Base-by-base conservation (phyloP, 164 flowering plant species). In the Umbellularia californica region DNA sequence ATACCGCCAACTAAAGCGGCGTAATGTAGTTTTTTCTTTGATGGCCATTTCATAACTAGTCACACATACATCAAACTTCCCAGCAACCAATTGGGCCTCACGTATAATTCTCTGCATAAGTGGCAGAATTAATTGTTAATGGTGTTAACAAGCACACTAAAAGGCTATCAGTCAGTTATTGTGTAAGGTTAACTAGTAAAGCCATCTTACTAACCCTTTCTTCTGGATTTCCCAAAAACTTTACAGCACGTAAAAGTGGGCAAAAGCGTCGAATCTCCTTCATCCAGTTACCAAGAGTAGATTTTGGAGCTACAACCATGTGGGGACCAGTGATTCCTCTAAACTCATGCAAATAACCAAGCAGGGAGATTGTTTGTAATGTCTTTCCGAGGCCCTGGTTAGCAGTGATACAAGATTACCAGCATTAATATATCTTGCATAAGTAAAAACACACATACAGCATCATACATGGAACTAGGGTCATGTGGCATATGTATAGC, bases 211-310 rank as follows among this genome's bases (percentile, higher is more conserved):
- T 78, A 75, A 89, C 99, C 81, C 99, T 88, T 87, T 96, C 99
- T 72, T 96, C 99, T 52, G 99, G 99, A 83, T 91, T 96, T 28
- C 99, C 99, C 60, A 96, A 90, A 81, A 96, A 96, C 79, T 96
- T 96, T 35, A 96, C 90, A 78, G 99, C 92, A 77, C 96, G 95
- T 72, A 96, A 58, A 68, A 88, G 50, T 14, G 99, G 99, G 74
- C 99, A 96, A 77, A 96, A 96, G 5, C 97, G 92, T 0, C 85
- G 83, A 66, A 96, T 96, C 84, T 96, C 99, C 86, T 90, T 96
- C 93, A 96, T 96, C 99, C 98, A 96, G 74, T 96, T 96, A 13
- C 99, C 99, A 82, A 96, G 97, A 69, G 99, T 96, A 71, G 99
- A 96, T 79, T 96, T 96, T 73, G 99, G 98, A 75, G 99, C 97